Evolutionary conservation across 2,329 filamentous ascomycete genomes (phyloP).

Genomic region (Fusarium subtropicale): DNA sequence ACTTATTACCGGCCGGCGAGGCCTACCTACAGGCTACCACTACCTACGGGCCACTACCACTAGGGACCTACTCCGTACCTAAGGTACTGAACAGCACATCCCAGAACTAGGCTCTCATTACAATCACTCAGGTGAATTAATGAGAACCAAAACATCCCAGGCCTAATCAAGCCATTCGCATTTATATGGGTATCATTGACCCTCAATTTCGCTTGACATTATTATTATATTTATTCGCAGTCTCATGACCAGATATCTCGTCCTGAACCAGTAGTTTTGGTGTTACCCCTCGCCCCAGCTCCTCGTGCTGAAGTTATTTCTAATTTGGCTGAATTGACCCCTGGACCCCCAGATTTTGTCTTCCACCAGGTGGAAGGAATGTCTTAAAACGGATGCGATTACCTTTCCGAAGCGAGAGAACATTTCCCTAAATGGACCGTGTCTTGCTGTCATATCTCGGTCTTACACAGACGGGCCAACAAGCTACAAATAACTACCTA

Average conservation of each 20-base stretch:
- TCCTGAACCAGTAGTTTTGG: not conserved
- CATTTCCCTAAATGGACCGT: constrained; percentile 16
- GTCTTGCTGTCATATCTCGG: constrained; percentile 35
- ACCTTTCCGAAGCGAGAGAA: constrained; percentile 4
- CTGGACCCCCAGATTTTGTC: constrained; percentile 16
- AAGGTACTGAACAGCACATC: not conserved
- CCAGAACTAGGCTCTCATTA: not conserved
- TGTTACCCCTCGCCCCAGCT: constrained; percentile 5
- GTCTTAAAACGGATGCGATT: constrained; percentile 20
- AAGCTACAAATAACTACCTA: not conserved
- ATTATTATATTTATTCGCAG: not conserved
- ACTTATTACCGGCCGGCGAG: constrained; percentile 8
- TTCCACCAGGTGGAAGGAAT: constrained; percentile 35
- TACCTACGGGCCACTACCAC: too few species aligned
- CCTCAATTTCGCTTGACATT: not conserved
- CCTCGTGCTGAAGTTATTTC: not conserved
- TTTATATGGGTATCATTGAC: not conserved
- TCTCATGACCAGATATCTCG: not conserved
- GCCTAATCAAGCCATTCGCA: not conserved
- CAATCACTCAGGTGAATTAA: not conserved
- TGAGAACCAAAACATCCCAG: not conserved
- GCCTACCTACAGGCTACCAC: not conserved
- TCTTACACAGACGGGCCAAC: constrained; percentile 13
- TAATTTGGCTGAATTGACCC: constrained; percentile 31
- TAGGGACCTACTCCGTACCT: not conserved